phyloP scores from a whole-genome alignment of 305 asterid genomes.

The Striga hermonthica region DNA sequence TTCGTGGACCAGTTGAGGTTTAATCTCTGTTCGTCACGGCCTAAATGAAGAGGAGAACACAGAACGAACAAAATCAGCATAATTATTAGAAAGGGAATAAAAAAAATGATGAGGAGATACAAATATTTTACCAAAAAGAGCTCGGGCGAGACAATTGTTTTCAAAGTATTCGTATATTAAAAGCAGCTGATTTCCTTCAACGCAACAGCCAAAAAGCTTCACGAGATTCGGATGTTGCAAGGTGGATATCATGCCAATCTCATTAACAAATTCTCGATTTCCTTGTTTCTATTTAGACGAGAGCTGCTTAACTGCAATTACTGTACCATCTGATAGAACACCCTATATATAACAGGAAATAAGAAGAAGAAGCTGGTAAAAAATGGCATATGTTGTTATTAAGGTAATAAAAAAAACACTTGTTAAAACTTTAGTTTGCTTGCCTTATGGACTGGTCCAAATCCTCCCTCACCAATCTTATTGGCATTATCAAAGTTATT shows the following conservation, averaged over 20 bases:
- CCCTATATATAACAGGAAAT: slow-evolving; percentile 55
- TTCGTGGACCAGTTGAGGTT: slow-evolving; percentile 80
- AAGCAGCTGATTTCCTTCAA: slow-evolving; percentile 81
- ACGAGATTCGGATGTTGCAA: slow-evolving; percentile 85
- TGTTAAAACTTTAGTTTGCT: slow-evolving; percentile 1
- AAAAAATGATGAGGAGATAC: too few relatives aligned
- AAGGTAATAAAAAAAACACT: neutral
- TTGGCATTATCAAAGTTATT: slow-evolving; percentile 66
- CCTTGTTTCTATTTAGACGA: slow-evolving; percentile 92
- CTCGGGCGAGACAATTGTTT: slow-evolving; percentile 83
- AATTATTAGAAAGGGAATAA: neutral
- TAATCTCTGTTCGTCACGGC: slow-evolving; percentile 55
- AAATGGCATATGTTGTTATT: too few relatives aligned
- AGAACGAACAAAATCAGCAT: slow-evolving; percentile 16
- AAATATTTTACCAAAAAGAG: slow-evolving; percentile 62
- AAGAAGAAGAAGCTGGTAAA: neutral
- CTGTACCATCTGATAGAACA: slow-evolving; percentile 55
- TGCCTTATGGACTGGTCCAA: slow-evolving; percentile 92
- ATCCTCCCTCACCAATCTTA: slow-evolving; percentile 98
- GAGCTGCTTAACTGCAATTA: slow-evolving; percentile 86
- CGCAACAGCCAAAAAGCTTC: slow-evolving; percentile 78
- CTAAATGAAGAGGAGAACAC: slow-evolving; percentile 37
- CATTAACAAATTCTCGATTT: slow-evolving; percentile 78
- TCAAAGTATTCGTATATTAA: slow-evolving; percentile 81
- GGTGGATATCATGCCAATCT: slow-evolving; percentile 94